Percentiles rank a stretch among this genome's conserved stretches.
Evolutionary conservation across 768 basidiomycete species (phyloP).

Genomic region (Crassisporium funariophilum): DNA sequence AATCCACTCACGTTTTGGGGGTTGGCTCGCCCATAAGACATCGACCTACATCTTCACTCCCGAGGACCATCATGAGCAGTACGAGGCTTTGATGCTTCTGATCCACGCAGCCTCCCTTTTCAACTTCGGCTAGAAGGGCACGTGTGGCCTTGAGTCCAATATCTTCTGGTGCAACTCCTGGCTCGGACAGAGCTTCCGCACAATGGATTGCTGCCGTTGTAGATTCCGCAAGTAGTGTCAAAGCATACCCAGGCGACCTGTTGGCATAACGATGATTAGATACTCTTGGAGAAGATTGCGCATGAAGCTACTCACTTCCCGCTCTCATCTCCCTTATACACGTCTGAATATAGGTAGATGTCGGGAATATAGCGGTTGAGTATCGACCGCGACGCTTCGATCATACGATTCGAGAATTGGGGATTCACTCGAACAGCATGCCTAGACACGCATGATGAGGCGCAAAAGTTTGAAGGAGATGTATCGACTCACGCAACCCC

Average conservation of each 20-base stretch:
- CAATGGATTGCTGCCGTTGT: slow-evolving; percentile 89
- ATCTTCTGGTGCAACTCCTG: slow-evolving; percentile 90
- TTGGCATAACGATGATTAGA: not conserved
- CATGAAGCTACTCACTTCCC: slow-evolving; percentile 71
- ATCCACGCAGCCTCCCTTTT: slow-evolving; percentile 88
- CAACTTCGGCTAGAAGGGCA: slow-evolving; percentile 76
- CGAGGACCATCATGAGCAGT: slow-evolving; percentile 90
- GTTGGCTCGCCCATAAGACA: slow-evolving; percentile 87
- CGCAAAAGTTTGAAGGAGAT: not conserved
- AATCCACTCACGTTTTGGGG: slow-evolving; percentile 67
- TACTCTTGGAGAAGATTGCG: not conserved
- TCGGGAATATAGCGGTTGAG: slow-evolving; percentile 97
- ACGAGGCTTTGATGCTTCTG: slow-evolving; percentile 85
- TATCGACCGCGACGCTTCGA: slow-evolving; percentile 89
- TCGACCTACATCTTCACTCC: slow-evolving; percentile 94
- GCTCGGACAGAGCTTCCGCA: slow-evolving; percentile 81
- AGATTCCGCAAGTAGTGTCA: slow-evolving; percentile 88
- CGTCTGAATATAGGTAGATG: slow-evolving; percentile 97
- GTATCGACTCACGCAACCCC: slow-evolving; percentile 81
- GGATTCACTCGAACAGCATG: slow-evolving; percentile 97
- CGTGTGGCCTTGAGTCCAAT: slow-evolving; percentile 83
- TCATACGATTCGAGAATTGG: slow-evolving; percentile 97
- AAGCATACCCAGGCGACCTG: slow-evolving; percentile 95
- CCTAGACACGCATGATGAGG: slow-evolving; percentile 40
- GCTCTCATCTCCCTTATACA: slow-evolving; percentile 96